phyloP scores from a whole-genome alignment of 225 moss, liverwort and hornwort species.

The Climacium dendroides region DNA sequence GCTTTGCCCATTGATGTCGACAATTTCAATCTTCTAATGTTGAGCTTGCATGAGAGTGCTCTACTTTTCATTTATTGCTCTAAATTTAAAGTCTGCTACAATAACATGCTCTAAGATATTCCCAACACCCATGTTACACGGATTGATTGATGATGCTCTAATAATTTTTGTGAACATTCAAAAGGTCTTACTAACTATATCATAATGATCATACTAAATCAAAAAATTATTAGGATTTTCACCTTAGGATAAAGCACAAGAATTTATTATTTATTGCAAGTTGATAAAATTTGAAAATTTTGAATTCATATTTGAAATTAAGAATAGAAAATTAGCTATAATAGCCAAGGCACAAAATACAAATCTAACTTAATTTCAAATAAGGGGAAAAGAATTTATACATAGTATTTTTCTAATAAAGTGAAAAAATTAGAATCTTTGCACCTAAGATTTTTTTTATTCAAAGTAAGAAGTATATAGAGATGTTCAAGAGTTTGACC shows the following conservation, averaged over 20 bases:
- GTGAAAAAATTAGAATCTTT: neutral
- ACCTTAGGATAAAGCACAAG: neutral
- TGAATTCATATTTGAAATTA: neutral
- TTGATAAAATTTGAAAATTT: neutral
- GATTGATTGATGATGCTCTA: neutral
- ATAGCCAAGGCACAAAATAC: neutral
- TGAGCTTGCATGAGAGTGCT: fast-evolving
- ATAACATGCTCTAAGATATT: neutral
- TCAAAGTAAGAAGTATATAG: fast-evolving
- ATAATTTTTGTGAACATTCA: neutral
- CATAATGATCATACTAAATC: neutral
- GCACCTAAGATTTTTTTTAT: neutral
- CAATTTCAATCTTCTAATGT: neutral
- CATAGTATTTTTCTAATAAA: neutral
- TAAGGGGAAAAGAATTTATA: fast-evolving
- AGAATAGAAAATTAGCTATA: too few relatives aligned
- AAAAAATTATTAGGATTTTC: neutral
- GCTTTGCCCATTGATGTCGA: fast-evolving
- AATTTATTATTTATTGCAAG: neutral
- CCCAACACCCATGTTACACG: fast-evolving
- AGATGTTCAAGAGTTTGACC: neutral
- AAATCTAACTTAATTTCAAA: neutral
- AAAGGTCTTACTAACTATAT: neutral
- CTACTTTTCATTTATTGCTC: neutral
- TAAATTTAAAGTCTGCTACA: neutral